Evolutionary conservation across 2,329 filamentous ascomycete species (phyloP).

Genomic region (Beauveria caledonica): DNA sequence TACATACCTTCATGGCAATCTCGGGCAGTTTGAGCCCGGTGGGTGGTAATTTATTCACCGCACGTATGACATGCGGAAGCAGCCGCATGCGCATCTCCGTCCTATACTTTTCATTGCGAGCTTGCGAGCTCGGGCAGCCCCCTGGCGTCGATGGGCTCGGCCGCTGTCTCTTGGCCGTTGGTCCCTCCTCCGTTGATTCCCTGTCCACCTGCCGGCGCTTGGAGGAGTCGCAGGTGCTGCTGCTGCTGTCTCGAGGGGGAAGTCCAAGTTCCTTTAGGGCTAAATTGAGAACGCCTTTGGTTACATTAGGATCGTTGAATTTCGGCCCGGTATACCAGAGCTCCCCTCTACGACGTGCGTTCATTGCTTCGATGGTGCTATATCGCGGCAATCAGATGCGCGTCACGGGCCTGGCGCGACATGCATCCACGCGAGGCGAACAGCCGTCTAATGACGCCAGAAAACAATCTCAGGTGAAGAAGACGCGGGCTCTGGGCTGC

Average conservation of each 20-base stretch:
- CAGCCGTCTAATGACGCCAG: not conserved
- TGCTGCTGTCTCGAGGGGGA: not conserved
- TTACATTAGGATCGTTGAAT: not conserved
- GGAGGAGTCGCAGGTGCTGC: not conserved
- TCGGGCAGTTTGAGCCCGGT: constrained; percentile 18
- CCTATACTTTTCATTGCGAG: constrained; percentile 15
- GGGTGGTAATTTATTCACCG: constrained; percentile 18
- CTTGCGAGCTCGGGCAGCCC: not conserved
- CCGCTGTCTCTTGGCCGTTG: not conserved
- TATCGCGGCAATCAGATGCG: not conserved
- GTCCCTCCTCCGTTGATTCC: not conserved
- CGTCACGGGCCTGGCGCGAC: not conserved
- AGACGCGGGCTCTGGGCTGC: not conserved
- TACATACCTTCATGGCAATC: constrained; percentile 24
- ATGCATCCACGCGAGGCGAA: not conserved
- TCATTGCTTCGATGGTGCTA: not conserved
- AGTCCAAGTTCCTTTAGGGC: too few species aligned
- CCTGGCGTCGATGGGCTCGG: not conserved
- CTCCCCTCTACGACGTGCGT: not conserved
- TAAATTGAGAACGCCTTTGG: not conserved
- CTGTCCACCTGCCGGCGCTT: too few species aligned
- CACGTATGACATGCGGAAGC: constrained; percentile 23
- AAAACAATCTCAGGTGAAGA: not conserved
- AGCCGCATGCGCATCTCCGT: constrained; percentile 24
- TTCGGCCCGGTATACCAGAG: not conserved